Evolutionary conservation across 495 filamentous ascomycete species (phyloP), one percentile per base, ranked within the genome.

Genomic region (Penicillium pulvis): DNA sequence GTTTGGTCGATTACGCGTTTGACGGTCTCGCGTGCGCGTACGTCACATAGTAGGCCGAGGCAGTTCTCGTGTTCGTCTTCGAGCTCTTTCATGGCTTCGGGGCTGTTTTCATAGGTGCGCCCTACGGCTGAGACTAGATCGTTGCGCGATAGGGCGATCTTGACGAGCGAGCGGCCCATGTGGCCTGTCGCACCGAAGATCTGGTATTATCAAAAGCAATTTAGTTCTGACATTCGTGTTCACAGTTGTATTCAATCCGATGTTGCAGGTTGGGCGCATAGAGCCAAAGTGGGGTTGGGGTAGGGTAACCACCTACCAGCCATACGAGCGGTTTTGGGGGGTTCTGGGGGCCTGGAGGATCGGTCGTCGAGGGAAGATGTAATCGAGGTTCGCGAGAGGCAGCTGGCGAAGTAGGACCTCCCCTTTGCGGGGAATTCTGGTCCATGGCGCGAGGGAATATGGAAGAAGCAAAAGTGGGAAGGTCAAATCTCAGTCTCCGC

Each of bases 181-280:
- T 98, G 94, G 52, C 94, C 94, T 5, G 92, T 97, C 43, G 91
- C 92, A 44, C 94, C 94, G 72, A 97, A 98, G 60, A 98, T 81
- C 88, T 92, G 50, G 16, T 33, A 39, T 14, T 43, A 19, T n/a
- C 20, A 9, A n/a, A 39, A n/a, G 9, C 12, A 41, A 0, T 33
- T 63, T 58, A 59, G 54, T 42, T 41, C 44, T 36, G 19, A 31
- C 2, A 28, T 52, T 56, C 23, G 31, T n/a, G 17, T 41, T 41
- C 16, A 6, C 16, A n/a, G 0, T 6, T 41, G 39, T 9, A 41
- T 39, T 54, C 20, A 11, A 48, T 28, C 16, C 2, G 9, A 10
- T 26, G 30, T 14, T 52, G 45, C 28, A 42, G 45, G 28, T 16
- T 39, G 23, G 36, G 24, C 30, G 35, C 35, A 20, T 47, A 26